A percentile compares a stretch with the other conserved stretches of the same genome.
These are phyloP conservation scores for Blastobotrys illinoisensis DNA, from an alignment of 1,139 yeast species.

Conservation along the genomic window DNA sequence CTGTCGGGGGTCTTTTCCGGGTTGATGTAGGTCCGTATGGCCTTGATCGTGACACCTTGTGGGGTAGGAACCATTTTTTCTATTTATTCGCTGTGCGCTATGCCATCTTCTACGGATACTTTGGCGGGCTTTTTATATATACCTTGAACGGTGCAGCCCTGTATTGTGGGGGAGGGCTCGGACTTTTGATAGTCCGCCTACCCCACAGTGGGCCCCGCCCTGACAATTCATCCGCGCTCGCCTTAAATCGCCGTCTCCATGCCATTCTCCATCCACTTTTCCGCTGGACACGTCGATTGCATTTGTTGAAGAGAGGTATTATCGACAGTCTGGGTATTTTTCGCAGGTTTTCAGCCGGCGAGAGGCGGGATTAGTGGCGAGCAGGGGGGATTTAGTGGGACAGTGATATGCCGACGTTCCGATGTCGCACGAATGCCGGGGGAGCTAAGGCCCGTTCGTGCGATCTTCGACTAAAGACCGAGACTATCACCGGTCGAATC, in stretches of 20 bases:
- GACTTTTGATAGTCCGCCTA: not conserved
- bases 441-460: not conserved
- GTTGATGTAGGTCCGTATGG: slow-evolving; percentile 39
- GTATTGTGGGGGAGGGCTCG: not conserved
- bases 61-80: slow-evolving; percentile 24
- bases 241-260: too few relatives aligned
- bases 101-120: too few relatives aligned
- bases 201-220: not conserved
- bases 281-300: too few relatives aligned
- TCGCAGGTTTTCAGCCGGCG: too few relatives aligned
- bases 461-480: not conserved
- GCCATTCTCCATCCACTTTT: not conserved
- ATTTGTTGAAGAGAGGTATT: too few relatives aligned
- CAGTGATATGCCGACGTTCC: not conserved
- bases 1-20: slow-evolving; percentile 13
- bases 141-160: not conserved
- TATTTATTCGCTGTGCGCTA: not conserved
- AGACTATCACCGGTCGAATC: not conserved
- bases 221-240: too few relatives aligned
- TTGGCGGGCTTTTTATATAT: slow-evolving; percentile 1
- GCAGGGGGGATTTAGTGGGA: not conserved
- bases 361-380: too few relatives aligned
- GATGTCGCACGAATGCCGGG: not conserved
- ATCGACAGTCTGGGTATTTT: too few relatives aligned
- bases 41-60: slow-evolving; percentile 37